Base-by-base conservation (phyloP, 1,284 basidiomycete genomes). In the Pseudozyma sp. region DNA sequence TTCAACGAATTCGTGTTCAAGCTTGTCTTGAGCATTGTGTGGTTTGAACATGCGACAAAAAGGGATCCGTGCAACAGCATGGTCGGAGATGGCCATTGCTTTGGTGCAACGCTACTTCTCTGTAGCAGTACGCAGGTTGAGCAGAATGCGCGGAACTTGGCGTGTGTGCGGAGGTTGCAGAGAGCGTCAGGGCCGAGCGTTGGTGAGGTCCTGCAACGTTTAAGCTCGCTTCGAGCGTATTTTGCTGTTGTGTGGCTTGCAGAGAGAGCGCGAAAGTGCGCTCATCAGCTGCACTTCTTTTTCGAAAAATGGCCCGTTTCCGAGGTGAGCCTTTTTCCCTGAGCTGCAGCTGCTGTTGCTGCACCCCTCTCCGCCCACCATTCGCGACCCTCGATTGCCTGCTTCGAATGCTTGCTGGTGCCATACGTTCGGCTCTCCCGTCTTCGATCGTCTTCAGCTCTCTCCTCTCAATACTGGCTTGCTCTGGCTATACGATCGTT, bases 231-330 rank as follows among this genome's bases (percentile, higher is more conserved):
- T 52, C 35, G 19, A 52, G 21, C 51, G 25, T 31, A 31, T 52
- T 51, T 51, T 16, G 49, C 25, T 31, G 25, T 31, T 51, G 49
- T 36, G 51, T 52, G 51, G 51, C 38, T 52, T 52, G 51, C 51
- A 52, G 51, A n/a, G 12, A 11, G 21, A 52, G 21, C 36, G 36
- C 50, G 34, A 39, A 36, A 40, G 38, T 19, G 13, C 35, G 49
- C 49, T 51, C 49, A 51, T 35, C 34, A 25, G 31, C 13, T 35
- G 18, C 9, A 36, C 25, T 16, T 19, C 43, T 44, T 16, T 19
- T 45, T 19, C 13, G 21, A 19, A 52, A 38, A 18, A 21, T 13
- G 21, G 18, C 19, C 11, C 18, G 14, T 34, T 50, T 34, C 19
- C 34, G 36, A 38, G n/a, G 35, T 35, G 48, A 52, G 50, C 50